phyloP scores from a whole-genome alignment of 805 yeast species.

The Yamadazyma sp. region DNA sequence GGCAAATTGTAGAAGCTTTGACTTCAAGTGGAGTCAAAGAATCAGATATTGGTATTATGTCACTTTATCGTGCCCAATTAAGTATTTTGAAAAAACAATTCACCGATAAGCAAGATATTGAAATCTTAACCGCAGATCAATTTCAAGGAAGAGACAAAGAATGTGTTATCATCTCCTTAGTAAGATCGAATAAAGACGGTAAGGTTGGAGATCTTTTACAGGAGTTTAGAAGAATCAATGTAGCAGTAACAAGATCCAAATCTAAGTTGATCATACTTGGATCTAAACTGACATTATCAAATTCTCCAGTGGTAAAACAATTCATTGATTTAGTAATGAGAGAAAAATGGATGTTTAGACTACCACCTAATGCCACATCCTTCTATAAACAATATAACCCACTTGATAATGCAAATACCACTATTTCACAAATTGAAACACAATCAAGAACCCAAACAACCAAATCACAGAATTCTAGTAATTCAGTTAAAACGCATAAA shows the following conservation, averaged over 20 bases:
- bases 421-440: not conserved
- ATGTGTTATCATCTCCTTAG: constrained; percentile 85
- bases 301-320: constrained; percentile 49
- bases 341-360: constrained; percentile 61
- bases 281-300: constrained; percentile 58
- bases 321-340: constrained; percentile 57
- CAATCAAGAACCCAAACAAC: constrained; percentile 1
- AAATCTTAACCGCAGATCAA: constrained; percentile 88
- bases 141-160: constrained; percentile 96
- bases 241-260: constrained; percentile 88
- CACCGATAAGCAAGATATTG: constrained; percentile 46
- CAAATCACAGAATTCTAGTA: not conserved
- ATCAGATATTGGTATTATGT: constrained; percentile 76
- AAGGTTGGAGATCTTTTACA: constrained; percentile 73
- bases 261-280: constrained; percentile 83
- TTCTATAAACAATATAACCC: constrained; percentile 23
- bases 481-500: constrained; percentile 1
- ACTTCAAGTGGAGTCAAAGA: constrained; percentile 56
- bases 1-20: constrained; percentile 60
- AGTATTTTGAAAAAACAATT: constrained; percentile 32
- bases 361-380: constrained; percentile 44
- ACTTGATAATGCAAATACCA: not conserved
- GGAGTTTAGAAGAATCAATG: constrained; percentile 92
- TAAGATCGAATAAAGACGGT: constrained; percentile 66
- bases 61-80: constrained; percentile 80